phyloP scores from a whole-genome alignment of 2,329 filamentous ascomycete species.

The Cladophialophora yegresii region DNA sequence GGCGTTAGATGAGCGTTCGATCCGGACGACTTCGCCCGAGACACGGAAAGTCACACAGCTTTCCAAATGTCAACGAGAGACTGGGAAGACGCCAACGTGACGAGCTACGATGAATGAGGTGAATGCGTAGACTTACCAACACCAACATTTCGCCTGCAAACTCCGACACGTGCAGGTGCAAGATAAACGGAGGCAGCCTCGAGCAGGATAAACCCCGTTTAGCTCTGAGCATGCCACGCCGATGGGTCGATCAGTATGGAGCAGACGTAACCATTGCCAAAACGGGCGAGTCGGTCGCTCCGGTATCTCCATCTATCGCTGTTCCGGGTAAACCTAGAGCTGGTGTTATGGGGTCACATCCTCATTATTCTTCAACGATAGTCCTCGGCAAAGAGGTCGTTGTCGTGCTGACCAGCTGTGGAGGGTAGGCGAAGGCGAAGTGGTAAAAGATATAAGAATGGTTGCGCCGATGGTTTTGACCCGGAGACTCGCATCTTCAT shows the following conservation, averaged over 20 bases:
- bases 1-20: neutral
- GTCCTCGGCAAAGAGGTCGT: neutral
- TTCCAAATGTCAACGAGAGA: neutral
- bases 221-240: neutral
- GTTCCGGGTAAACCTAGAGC: neutral
- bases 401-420: neutral
- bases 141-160: neutral
- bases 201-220: neutral
- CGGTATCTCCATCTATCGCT: constrained; percentile 13
- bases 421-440: too few relatives aligned
- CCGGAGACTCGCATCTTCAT: neutral
- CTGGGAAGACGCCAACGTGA: neutral
- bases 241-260: neutral
- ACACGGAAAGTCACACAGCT: constrained; percentile 3
- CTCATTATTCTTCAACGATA: neutral
- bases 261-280: constrained; percentile 11
- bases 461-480: neutral
- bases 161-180: neutral
- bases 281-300: neutral
- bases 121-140: neutral
- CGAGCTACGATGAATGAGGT: neutral
- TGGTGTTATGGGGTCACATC: neutral
- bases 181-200: too few relatives aligned
- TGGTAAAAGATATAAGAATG: neutral
- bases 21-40: constrained; percentile 1